Evolutionary conservation across 1,284 basidiomycete species (phyloP).

Genomic region (Dichomitus squalens): DNA sequence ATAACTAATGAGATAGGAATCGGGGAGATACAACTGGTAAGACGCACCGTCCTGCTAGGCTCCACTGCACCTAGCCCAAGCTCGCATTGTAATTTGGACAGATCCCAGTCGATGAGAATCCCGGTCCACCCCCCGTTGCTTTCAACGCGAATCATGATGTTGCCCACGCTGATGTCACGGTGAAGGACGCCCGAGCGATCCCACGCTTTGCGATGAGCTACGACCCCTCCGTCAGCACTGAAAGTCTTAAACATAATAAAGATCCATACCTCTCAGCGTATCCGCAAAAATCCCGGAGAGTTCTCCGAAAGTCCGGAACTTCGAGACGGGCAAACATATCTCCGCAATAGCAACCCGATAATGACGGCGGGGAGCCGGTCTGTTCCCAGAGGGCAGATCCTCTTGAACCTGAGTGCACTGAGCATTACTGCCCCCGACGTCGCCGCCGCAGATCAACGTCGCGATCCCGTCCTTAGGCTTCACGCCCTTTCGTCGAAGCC

Average conservation of each 20-base stretch:
- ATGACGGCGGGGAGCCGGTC: not conserved
- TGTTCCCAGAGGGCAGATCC: too few species aligned
- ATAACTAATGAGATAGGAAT: too few species aligned
- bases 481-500: not conserved
- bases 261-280: not conserved
- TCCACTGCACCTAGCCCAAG: not conserved
- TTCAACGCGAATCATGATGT: constrained; percentile 10
- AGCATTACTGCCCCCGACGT: constrained; percentile 10
- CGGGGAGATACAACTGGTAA: too few species aligned
- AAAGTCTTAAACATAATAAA: not conserved
- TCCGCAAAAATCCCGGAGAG: not conserved
- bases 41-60: constrained; percentile 3
- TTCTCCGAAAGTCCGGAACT: not conserved
- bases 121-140: not conserved
- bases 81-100: not conserved
- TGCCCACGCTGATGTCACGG: constrained; percentile 14
- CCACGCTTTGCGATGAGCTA: constrained; percentile 8
- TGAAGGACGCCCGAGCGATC: not conserved
- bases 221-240: not conserved
- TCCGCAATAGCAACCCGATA: constrained; percentile 2
- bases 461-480: not conserved
- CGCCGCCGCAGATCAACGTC: constrained; percentile 10
- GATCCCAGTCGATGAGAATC: constrained; percentile 14
- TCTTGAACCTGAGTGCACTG: too few species aligned
- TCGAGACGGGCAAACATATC: not conserved